Evolutionary conservation across 345 rosid genomes (phyloP).

Genomic region (Erucastrum elatum): DNA sequence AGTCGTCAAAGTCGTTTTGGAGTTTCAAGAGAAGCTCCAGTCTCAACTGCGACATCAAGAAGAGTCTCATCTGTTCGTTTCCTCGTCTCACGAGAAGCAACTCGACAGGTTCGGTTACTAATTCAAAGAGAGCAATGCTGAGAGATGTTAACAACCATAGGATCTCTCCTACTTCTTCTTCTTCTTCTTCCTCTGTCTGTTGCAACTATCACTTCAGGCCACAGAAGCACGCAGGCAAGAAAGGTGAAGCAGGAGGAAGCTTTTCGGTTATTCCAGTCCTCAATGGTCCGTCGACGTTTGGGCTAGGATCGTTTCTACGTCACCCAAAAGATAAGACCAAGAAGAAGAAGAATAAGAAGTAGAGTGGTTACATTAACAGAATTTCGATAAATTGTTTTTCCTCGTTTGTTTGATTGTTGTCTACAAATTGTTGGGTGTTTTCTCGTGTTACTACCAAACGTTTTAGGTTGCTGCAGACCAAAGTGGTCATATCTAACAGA

Average conservation of each 20-base stretch:
- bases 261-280: constrained; percentile 56
- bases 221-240: constrained; percentile 49
- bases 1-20: constrained; percentile 67
- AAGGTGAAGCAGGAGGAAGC: constrained; percentile 44
- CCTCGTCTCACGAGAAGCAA: constrained; percentile 67
- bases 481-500: neutral
- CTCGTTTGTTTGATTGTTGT: neutral
- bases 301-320: constrained; percentile 34
- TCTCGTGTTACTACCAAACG: constrained; percentile 17
- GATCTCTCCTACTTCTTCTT: constrained; percentile 33
- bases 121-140: constrained; percentile 39
- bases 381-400: neutral
- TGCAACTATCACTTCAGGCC: constrained; percentile 46
- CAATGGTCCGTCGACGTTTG: constrained; percentile 49
- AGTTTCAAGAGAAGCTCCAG: constrained; percentile 78
- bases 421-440: neutral
- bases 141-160: constrained; percentile 45
- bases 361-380: neutral
- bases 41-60: constrained; percentile 56
- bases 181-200: constrained; percentile 9
- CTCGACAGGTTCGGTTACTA: constrained; percentile 63
- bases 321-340: constrained; percentile 34
- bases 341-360: constrained; percentile 29
- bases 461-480: constrained; percentile 4
- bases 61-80: constrained; percentile 54